Base-by-base conservation (phyloP, 192 early-diverging fungal genomes). In the Coemansia sp. region DNA sequence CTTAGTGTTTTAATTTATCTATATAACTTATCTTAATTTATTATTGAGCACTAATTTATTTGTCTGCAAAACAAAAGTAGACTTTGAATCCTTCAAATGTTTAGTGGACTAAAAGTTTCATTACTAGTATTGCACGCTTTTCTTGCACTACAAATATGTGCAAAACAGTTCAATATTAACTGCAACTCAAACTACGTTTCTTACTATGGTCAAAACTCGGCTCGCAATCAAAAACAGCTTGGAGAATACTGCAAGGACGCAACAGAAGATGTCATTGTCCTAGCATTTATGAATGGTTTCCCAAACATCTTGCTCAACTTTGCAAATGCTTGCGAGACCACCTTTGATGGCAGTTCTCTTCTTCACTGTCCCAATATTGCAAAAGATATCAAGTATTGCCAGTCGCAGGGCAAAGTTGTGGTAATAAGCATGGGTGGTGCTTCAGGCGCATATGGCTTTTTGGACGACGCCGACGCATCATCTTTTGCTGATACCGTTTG, bases 381-480 rank as follows among this genome's bases (percentile, higher is more conserved):
- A 3, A 37, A 68, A 21, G 91, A 90, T 63, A 90, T 93, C 65
- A 74, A 86, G 48, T 76, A 80, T 56, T 93, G 91, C 65, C 91
- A 93, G 70, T 69, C 68, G 4, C 56, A 84, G 39, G 91, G 91
- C 19, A 90, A 89, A 55, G 73, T 69, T 7, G 71, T 93, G 4
- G 70, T 88, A 37, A 72, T 90, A 0, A 88, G 87, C 43, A 74
- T 92, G 56, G 91, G 91, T 43, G 91, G 91, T 10, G 87, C 87
- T 15, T 74, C 84, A 2, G 90, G 90, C 15, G 62, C 76, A 11
- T 84, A 85, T 36, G 86, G 87, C 15, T 89, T 89, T 49, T 59
- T 52, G 7, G 63, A 67, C 62, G 76, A 85, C 9, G 19, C 72
- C 10, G 54, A 82, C 9, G 88, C 70, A 8, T 18, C 55, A 12